Base-by-base conservation (phyloP, 805 yeast species). In the Barnettozyma vustinii region DNA sequence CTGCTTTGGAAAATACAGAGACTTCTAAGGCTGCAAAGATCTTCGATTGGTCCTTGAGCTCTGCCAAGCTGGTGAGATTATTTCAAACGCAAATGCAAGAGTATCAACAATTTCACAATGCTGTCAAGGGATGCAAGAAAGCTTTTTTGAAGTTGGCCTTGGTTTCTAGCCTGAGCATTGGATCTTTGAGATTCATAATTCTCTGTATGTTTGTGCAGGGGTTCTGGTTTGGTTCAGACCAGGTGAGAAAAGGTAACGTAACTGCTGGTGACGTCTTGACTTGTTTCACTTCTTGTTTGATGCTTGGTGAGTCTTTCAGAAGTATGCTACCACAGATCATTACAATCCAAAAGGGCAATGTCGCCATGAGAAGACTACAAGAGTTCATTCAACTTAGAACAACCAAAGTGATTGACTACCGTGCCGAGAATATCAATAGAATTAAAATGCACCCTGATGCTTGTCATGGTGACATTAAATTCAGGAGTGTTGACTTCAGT, bases 141-240 rank as follows among this genome's bases (percentile, higher is more conserved):
- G 64, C 75, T 3, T 80, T 72, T 54, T 66, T 71, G 39, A 70
- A 69, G 40, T 58, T 73, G 39, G 71, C 79, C n/a, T 58, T 79
- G 23, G 75, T 72, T 15, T 66, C 79, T 5, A 69, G 82, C 12
- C 58, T 76, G 0, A 90, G 88, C 59, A 63, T 76, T 20, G 83
- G 86, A 0, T 40, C 77, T 0, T 64, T 84, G 45, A 77, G 83
- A 56, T 66, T 77, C 21, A 55, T 91, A 4, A 74, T 84, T 0
- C 69, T 88, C 36, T 62, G 81, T 60, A 83, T 90, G 81, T 90
- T 92, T 70, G 86, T 91, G 3, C 96, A 88, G 65, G 95, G 92
- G 0, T 87, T 94, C 58, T 90, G 96, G 88, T 92, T 84, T 67
- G 99, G 98, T 1, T 77, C 84, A 26, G 73, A 72, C 41, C 75